phyloP scores from a whole-genome alignment of 768 basidiomycete species.

The Mycena kentingensis region DNA sequence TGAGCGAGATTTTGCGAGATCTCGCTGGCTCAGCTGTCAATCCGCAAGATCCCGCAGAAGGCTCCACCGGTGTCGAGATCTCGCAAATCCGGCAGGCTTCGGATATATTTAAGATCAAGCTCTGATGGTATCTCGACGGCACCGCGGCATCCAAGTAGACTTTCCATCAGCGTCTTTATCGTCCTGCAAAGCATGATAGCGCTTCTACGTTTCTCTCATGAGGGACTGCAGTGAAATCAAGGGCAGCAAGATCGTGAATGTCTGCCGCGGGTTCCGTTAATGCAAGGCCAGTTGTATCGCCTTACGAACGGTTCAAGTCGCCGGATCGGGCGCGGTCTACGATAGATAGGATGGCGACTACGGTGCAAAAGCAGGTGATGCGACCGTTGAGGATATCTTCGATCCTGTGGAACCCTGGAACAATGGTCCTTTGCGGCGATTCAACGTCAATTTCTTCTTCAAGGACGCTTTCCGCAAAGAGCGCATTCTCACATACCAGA shows the following conservation, averaged over 20 bases:
- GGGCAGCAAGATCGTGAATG: slow-evolving; percentile 69
- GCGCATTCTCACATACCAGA: slow-evolving; percentile 79
- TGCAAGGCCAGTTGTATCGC: slow-evolving; percentile 68
- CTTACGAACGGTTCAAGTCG: slow-evolving; percentile 69
- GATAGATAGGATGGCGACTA: not conserved
- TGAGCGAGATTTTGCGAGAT: too few relatives aligned
- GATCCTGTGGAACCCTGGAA: slow-evolving; percentile 74
- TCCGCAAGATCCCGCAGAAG: too few relatives aligned
- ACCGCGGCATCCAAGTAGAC: too few relatives aligned
- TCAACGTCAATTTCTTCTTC: slow-evolving; percentile 50
- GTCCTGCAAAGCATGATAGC: slow-evolving; percentile 70
- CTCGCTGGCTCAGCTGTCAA: too few relatives aligned
- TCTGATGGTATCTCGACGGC: too few relatives aligned
- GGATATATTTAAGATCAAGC: too few relatives aligned
- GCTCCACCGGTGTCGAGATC: slow-evolving; percentile 63
- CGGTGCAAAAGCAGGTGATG: slow-evolving; percentile 43
- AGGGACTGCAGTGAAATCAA: slow-evolving; percentile 71
- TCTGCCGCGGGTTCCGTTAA: slow-evolving; percentile 59
- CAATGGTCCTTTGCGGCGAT: slow-evolving; percentile 41
- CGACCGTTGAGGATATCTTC: slow-evolving; percentile 77
- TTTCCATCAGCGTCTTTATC: slow-evolving; percentile 73
- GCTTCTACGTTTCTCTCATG: slow-evolving; percentile 70
- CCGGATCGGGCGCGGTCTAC: too few relatives aligned
- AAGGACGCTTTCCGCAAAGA: slow-evolving; percentile 83
- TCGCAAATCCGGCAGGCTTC: too few relatives aligned